Evolutionary conservation across 306 rosid species (phyloP).

Genomic region (Cucurbita pepo): DNA sequence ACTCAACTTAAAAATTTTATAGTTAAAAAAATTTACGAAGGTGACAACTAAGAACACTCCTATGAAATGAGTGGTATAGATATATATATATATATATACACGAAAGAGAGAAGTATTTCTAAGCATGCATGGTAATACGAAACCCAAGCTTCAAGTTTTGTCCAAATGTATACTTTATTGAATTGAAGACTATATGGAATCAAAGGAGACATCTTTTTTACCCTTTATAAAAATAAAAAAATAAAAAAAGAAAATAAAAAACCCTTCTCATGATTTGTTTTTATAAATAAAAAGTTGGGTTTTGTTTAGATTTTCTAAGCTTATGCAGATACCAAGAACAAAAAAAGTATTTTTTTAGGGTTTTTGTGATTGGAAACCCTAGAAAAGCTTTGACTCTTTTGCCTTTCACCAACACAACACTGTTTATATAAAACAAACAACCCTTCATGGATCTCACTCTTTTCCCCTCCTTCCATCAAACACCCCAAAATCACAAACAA

Average conservation of each 20-base stretch:
- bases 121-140: slow-evolving; percentile 5
- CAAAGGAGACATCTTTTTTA: not conserved
- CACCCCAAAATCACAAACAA: not conserved
- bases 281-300: not conserved
- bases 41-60: too few species aligned
- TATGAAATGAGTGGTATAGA: too few species aligned
- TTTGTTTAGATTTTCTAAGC: not conserved
- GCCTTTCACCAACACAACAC: not conserved
- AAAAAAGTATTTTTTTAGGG: not conserved
- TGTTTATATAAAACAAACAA: not conserved
- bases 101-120: not conserved
- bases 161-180: not conserved
- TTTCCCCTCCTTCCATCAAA: slow-evolving; percentile 2
- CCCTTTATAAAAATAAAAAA: too few species aligned
- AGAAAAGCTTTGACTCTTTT: slow-evolving; percentile 9
- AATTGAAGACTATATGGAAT: not conserved
- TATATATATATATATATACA: too few species aligned
- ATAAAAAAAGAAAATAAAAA: too few species aligned
- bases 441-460: not conserved
- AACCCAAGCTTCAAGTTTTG: slow-evolving; percentile 3
- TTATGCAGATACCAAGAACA: not conserved
- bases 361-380: slow-evolving; percentile 5
- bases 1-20: too few species aligned
- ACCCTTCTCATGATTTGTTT: not conserved
- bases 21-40: too few species aligned